Evolutionary conservation across 1,284 basidiomycete genomes (phyloP).

Genomic region (Sanghuangporus sanghuang): DNA sequence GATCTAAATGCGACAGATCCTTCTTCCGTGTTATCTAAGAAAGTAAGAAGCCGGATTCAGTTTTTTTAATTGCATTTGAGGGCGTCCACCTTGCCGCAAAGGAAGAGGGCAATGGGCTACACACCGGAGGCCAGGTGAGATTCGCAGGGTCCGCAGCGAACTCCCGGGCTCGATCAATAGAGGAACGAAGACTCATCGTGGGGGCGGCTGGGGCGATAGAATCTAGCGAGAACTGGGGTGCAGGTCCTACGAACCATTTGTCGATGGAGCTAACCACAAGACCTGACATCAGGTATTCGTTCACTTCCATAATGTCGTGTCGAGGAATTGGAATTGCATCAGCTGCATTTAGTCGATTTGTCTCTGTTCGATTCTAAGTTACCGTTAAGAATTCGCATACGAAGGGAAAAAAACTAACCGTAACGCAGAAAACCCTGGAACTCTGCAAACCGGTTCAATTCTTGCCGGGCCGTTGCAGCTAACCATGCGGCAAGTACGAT

Average conservation of each 20-base stretch:
- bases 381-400: neutral
- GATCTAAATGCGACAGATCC: conserved; percentile 54
- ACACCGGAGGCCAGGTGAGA: conserved; percentile 24
- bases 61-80: neutral
- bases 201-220: conserved; percentile 40
- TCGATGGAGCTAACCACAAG: conserved; percentile 65
- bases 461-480: conserved; percentile 55
- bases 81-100: neutral
- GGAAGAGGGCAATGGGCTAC: conserved; percentile 4
- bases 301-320: conserved; percentile 75
- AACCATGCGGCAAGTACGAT: conserved; percentile 67
- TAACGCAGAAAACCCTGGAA: conserved; percentile 74
- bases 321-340: conserved; percentile 34
- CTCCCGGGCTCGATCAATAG: conserved; percentile 42
- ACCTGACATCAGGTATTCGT: conserved; percentile 70
- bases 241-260: conserved; percentile 68
- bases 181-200: conserved; percentile 35
- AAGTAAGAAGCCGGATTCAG: neutral
- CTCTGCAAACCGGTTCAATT: conserved; percentile 66
- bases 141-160: conserved; percentile 38
- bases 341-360: conserved; percentile 13
- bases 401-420: conserved; percentile 40
- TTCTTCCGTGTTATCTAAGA: conserved; percentile 41
- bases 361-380: conserved; percentile 23
- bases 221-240: conserved; percentile 54